A percentile compares a stretch with the other conserved stretches of the same genome.
These are phyloP conservation scores for Rhinocladiella similis DNA, from an alignment of 2,329 filamentous ascomycete genomes.

Conservation along the genomic window DNA sequence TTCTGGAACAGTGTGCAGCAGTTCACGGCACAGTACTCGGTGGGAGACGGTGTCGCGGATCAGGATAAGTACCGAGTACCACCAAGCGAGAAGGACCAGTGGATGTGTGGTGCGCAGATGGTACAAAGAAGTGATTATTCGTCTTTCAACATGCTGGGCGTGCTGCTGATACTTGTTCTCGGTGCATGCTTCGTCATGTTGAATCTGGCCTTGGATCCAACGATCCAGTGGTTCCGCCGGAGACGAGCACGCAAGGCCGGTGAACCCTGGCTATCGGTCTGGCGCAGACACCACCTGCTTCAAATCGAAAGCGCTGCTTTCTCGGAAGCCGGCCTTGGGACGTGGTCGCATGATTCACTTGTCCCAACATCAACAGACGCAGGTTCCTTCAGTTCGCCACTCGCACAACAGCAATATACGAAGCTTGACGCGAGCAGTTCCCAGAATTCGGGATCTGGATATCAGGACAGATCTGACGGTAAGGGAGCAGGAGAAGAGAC, in stretches of 20 bases:
- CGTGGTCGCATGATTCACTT: background rate
- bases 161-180: background rate
- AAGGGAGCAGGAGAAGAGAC: background rate
- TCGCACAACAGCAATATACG: background rate
- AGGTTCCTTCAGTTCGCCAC: background rate
- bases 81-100: no score
- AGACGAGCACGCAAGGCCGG: background rate
- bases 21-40: no score
- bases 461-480: background rate
- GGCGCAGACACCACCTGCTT: background rate
- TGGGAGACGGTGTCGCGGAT: no score
- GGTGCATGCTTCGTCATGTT: background rate
- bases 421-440: background rate
- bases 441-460: background rate
- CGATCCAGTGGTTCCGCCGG: background rate
- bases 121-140: no score
- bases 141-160: background rate
- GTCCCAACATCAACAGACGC: background rate
- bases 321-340: background rate
- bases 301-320: background rate
- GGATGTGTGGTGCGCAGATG: no score
- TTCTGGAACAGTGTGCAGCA: no score
- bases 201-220: background rate
- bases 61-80: no score
- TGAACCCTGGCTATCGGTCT: background rate